Percentiles rank a stretch among this genome's conserved stretches.
These are phyloP conservation scores for Fraxinus platypoda DNA, from an alignment of 305 asterid genomes.

Conservation along the genomic window DNA sequence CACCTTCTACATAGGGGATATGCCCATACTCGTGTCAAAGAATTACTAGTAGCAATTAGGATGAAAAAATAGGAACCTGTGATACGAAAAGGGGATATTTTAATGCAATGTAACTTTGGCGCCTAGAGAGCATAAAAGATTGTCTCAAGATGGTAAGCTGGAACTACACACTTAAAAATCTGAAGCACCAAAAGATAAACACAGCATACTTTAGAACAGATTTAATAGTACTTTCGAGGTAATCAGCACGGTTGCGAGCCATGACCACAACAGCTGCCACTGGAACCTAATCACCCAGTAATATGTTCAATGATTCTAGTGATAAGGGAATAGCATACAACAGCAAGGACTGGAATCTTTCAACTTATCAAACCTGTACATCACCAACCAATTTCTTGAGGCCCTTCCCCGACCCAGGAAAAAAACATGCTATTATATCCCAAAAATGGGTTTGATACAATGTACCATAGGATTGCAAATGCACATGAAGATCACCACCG, in stretches of 20 bases:
- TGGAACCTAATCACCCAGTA: slow-evolving; percentile 63
- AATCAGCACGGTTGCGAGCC: slow-evolving; percentile 99
- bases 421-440: slow-evolving; percentile 19
- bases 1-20: slow-evolving; percentile 16
- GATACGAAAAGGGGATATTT: slow-evolving; percentile 90
- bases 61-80: slow-evolving; percentile 50
- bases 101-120: slow-evolving; percentile 69
- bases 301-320: slow-evolving; percentile 26
- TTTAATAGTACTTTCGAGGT: slow-evolving; percentile 81
- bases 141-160: slow-evolving; percentile 25
- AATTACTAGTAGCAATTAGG: neutral
- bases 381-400: slow-evolving; percentile 59
- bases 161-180: slow-evolving; percentile 3
- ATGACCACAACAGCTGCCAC: slow-evolving; percentile 94
- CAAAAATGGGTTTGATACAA: slow-evolving; percentile 10
- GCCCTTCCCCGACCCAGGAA: slow-evolving; percentile 70
- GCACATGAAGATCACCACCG: neutral
- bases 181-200: slow-evolving; percentile 20
- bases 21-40: neutral
- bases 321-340: slow-evolving; percentile 20
- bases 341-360: slow-evolving; percentile 16
- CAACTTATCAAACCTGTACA: slow-evolving; percentile 62
- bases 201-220: slow-evolving; percentile 75
- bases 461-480: neutral
- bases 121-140: slow-evolving; percentile 46